These are phyloP conservation scores for Phytopythium sindhum DNA, from an alignment of 352 stramenopile genomes.

Conservation along the genomic window DNA sequence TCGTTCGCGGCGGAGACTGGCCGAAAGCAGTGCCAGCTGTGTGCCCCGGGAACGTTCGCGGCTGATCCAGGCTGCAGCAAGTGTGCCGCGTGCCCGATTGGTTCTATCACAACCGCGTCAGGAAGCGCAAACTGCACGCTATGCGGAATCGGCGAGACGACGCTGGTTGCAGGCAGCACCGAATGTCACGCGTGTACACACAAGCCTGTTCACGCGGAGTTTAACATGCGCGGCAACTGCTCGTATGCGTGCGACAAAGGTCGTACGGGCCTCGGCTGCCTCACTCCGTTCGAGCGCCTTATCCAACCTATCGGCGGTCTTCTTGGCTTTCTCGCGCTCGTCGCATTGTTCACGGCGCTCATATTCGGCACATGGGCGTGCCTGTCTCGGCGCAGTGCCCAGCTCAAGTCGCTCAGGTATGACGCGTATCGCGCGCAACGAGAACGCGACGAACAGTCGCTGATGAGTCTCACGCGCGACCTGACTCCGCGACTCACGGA, in stretches of 20 bases:
- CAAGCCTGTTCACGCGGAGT: slow-evolving; percentile 68
- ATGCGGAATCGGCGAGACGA: slow-evolving; percentile 78
- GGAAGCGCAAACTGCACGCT: slow-evolving; percentile 60
- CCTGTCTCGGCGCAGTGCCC: slow-evolving; percentile 55
- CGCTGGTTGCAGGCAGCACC: slow-evolving; percentile 37
- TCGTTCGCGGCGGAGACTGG: slow-evolving; percentile 43
- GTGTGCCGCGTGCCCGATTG: slow-evolving; percentile 57
- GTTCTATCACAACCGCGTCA: slow-evolving; percentile 45
- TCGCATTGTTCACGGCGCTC: slow-evolving; percentile 43
- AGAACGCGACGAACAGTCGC: slow-evolving; percentile 65
- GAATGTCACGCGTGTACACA: slow-evolving; percentile 45
- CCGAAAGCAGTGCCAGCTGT: slow-evolving; percentile 54
- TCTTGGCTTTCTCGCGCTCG: slow-evolving; percentile 68
- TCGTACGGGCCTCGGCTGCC: slow-evolving; percentile 68
- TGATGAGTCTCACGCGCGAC: slow-evolving; percentile 66
- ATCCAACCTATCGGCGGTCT: slow-evolving; percentile 76
- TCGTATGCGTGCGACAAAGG: slow-evolving; percentile 82
- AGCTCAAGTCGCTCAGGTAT: slow-evolving; percentile 48
- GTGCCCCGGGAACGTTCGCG: slow-evolving; percentile 53
- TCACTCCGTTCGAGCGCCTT: slow-evolving; percentile 81
- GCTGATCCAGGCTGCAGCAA: slow-evolving; percentile 30
- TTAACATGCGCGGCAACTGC: slow-evolving; percentile 78
- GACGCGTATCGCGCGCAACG: slow-evolving; percentile 73
- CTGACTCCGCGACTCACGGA: slow-evolving; percentile 72
- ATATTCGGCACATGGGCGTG: slow-evolving; percentile 71